Base-by-base conservation (phyloP, 148 eudicot species). In the Persicaria tinctoria region DNA sequence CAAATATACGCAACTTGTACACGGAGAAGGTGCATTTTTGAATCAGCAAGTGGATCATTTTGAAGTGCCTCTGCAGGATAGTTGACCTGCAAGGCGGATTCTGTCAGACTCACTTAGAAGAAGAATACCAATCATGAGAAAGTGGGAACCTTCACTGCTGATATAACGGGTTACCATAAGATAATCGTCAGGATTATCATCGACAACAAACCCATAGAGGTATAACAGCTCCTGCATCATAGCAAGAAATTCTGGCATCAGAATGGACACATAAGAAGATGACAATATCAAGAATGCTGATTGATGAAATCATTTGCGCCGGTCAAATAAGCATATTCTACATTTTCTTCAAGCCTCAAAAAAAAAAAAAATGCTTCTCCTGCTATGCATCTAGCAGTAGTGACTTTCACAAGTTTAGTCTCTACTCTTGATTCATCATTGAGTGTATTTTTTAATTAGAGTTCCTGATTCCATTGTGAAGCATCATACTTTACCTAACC, bases 101-200 rank as follows among this genome's bases (percentile, higher is more conserved):
- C 57, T 62, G 63, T 32, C 68, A 62, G 76, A 73, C 10, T 76
- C 77, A 73, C 10, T 76, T 51, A 70, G 45, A 38, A 5, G 23
- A 8, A 14, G 16, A 27, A 49, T 18, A 18, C 45, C 38, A 69
- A 14, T 41, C 12, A 27, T 27, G 47, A 55, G 18, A n/a, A 51
- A 17, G 46, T 23, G 13, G 10, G 73, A 12, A 18, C 17, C 44
- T 38, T 44, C 38, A 47, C 27, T 53, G 27, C 50, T 53, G 41
- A 77, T 46, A 50, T n/a, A 45, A 53, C 41, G 48, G 20, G 41
- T 79, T 87, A 92, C 98, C 98, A 95, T 92, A 76, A 95, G 84
- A 87, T 89, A 95, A 85, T 95, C 98, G 90, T 95, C 96, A 75
- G 97, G 87, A 77, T 95, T 95, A 73, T 89, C 84, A 78, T 89